Evolutionary conservation across 2,329 filamentous ascomycete species (phyloP), one percentile per base, ranked within the genome.

Genomic region (Colletotrichum acutatum): DNA sequence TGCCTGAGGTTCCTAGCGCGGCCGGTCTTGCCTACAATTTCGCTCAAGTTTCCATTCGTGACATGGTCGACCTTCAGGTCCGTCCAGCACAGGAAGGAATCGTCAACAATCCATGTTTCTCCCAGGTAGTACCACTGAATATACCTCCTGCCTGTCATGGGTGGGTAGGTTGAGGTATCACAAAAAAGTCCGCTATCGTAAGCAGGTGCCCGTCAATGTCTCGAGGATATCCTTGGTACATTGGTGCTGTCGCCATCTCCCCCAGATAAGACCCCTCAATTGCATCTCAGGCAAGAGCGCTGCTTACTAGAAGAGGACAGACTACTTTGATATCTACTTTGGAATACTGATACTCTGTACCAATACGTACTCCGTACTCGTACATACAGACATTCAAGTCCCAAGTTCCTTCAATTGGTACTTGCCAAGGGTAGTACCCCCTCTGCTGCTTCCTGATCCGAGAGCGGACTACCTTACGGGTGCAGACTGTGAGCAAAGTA

Each of bases 21-120:
- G 28, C 46, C 32, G 37, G 49, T 54, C 30, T 42, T 65, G 32
- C 52, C 62, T 56, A 28, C 62, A 65, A 65, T 65, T 11, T 57
- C 52, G 49, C 52, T 46, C 32, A 7, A 57, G 52, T 56, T 56
- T 30, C 62, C 62, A 19, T 56, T 65, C 62, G 62, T 65, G 52
- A 56, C 34, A 37, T 42, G 34, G 32, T 24, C 62, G 22, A 54
- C 61, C 49, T 30, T 37, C n/a, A 30, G 32, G n/a, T 16, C 24
- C n/a, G 2, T 64, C 32, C 30, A 56, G 30, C 19, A 42, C n/a
- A n/a, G 61, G 49, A 42, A 64, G 30, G 5, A 65, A 30, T 22
- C 16, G 8, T 30, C 30, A 52, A 42, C 34, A 42, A 30, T 28
- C 42, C 42, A 49, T 49, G 42, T 22, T n/a, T 19, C 42, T 49